Evolutionary conservation across 495 filamentous ascomycete species (phyloP), one percentile per base, ranked within the genome.

Genomic region (Saxophila tyrrhenica): DNA sequence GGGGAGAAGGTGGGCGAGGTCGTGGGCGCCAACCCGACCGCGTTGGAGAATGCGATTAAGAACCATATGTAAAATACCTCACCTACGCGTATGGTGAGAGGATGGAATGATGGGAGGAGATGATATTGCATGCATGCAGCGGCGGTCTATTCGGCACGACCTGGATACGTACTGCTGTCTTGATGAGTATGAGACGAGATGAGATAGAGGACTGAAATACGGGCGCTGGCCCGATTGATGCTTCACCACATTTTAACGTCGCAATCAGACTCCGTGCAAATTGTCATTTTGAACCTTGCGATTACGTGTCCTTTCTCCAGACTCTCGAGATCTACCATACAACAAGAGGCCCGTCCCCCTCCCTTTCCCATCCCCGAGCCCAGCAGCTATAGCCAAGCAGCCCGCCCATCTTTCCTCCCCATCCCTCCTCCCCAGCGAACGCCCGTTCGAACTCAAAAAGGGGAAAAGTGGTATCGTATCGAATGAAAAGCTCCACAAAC

Each of bases 1-100:
- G 89, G 86, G 51, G 67, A 85, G 65, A 73, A 76, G 67, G 74
- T 75, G 22, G 74, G 68, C 23, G 85, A 87, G 64, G 73, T 96
- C 50, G 77, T 92, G 25, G 92, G 92, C 52, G 92, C 92, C 51
- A 92, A 88, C 70, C 81, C 82, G 1, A 68, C 70, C 51, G 79
- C 76, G 23, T 67, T 94, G 32, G 65, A 76, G 65, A 69, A 73
- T 39, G 76, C 75, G 48, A 73, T 86, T 42, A 61, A 71, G 65
- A 52, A 51, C 13, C 45, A 61, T 25, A 11, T 54, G 21, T 60
- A 57, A 32, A 50, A 13, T 13, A 35, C 29, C 13, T 5, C 13
- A 8, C 17, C 7, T n/a, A n/a, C 20, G 7, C 17, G 7, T n/a
- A 44, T 44, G 20, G 13, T 35, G 29, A 13, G 13, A 35, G 29